Evolutionary conservation across 176 grass and related monocot genomes (phyloP), one percentile per base, ranked within the genome.

Genomic region (Elymus sibiricus): DNA sequence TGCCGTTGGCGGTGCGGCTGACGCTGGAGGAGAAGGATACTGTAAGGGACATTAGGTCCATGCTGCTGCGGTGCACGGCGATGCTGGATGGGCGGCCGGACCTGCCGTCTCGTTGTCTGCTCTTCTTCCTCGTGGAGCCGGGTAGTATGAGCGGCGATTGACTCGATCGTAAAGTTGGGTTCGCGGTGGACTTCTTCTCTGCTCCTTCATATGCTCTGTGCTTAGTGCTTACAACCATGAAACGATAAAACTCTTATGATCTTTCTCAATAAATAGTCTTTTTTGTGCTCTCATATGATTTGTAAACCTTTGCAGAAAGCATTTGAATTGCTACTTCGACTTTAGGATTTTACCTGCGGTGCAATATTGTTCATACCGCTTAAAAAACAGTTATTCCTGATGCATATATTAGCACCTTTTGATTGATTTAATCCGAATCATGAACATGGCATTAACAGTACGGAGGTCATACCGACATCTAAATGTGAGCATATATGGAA

Each of bases 61-160:
- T 85, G 70, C 17, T 64, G 70, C 27, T 84, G 82, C 31, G 38
- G 82, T 84, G 82, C 70, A 84, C 70, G 82, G 70, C 56, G 10
- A 43, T 75, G 22, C 55, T 75, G 70, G 56, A 74, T 10, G 82
- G 82, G 10, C 55, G 0, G 43, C 82, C 82, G 6, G 42, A 47
- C 19, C 40, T 72, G 56, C 70, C 82, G 9, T 84, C 73, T 24
- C 1, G 58, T 26, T 84, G 82, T 70, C 39, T 9, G 39, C 21
- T 55, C 47, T 39, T 44, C 17, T 46, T 46, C 13, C 44, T 47
- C 6, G 6, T 47, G 71, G 71, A 74, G 71, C 71, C 71, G 8
- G 42, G 71, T 9, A 74, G 71, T 42, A 26, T 47, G 14, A 43
- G 26, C 26, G 40, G 13, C 12, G 6, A 9, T 6, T 73, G 70